Evolutionary conservation across 2,329 filamentous ascomycete genomes (phyloP), one percentile per base, ranked within the genome.

Genomic region (Claviceps monticola): DNA sequence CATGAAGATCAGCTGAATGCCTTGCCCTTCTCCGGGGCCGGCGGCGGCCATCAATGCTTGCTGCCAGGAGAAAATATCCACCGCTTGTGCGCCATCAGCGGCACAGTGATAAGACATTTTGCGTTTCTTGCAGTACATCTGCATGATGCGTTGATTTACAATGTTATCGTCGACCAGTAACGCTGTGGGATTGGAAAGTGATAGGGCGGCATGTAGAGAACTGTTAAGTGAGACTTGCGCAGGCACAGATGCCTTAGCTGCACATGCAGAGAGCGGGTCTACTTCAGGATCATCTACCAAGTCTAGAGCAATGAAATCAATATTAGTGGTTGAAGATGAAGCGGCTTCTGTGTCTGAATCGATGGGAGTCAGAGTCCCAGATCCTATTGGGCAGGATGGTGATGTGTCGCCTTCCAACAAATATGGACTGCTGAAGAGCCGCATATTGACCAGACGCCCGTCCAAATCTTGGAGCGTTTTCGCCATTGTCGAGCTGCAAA

Each of bases 81-180:
- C 65, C 2, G 72, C 72, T 58, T 74, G 66, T 17, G 64, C 60
- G 2, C 73, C 72, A 43, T 75, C 68, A 6, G 64, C 63, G 1
- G 72, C 71, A 1, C 66, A 67, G 16, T 64, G 59, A 26, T 71
- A 72, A 16, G 68, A 64, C 23, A 73, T 63, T 0, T 66, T 64
- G 11, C 71, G 63, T 43, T 69, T 68, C 51, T 69, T 67, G 48
- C 73, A 70, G 56, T 74, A 74, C 58, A 73, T 71, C 17, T 68
- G 62, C 29, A 75, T 56, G 26, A 75, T 72, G 19, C 72, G 71
- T 0, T 74, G 64, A 21, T 75, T 75, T 51, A 75, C 69, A 2
- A 67, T 51, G 46, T 75, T 75, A 54, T 74, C 73, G 54, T 75
- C 73, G 0, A 74, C 72, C 1, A 75, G 59, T 0, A 75, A 62